Evolutionary conservation across 169 alveolate species (phyloP).

Genomic region (Babesia gibsoni): DNA sequence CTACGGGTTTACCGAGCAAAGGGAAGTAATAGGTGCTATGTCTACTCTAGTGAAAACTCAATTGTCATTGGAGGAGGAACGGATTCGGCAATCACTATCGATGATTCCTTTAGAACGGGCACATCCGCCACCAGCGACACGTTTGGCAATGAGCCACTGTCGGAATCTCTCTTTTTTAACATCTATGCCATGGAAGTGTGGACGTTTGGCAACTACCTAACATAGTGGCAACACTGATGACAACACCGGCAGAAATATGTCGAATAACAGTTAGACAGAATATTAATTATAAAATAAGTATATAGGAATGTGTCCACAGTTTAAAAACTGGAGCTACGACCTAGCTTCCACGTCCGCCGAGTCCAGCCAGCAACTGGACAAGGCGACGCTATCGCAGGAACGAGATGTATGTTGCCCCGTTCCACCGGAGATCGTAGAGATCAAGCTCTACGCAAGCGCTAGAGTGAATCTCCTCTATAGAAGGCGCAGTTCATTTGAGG

Average conservation of each 20-base stretch:
- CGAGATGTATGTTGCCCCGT: neutral
- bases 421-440: neutral
- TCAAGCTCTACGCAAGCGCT: neutral
- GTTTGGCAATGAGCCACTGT: slow-evolving; percentile 52
- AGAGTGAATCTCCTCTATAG: neutral
- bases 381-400: neutral
- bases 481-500: neutral
- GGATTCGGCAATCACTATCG: slow-evolving; percentile 51
- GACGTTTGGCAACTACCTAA: slow-evolving; percentile 57
- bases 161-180: slow-evolving; percentile 21
- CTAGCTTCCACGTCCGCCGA: slow-evolving; percentile 32
- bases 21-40: slow-evolving; percentile 49
- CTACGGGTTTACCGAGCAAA: slow-evolving; percentile 42
- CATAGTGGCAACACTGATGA: too few relatives aligned
- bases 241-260: too few relatives aligned
- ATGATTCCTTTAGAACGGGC: slow-evolving; percentile 45
- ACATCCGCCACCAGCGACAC: slow-evolving; percentile 60
- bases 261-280: neutral
- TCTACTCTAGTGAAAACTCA: slow-evolving; percentile 50
- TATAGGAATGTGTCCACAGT: neutral
- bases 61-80: slow-evolving; percentile 63
- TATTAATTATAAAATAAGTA: neutral
- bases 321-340: neutral
- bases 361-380: neutral
- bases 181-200: slow-evolving; percentile 59